Evolutionary conservation across 2,329 filamentous ascomycete genomes (phyloP).

Genomic region (Fusarium algeriense): DNA sequence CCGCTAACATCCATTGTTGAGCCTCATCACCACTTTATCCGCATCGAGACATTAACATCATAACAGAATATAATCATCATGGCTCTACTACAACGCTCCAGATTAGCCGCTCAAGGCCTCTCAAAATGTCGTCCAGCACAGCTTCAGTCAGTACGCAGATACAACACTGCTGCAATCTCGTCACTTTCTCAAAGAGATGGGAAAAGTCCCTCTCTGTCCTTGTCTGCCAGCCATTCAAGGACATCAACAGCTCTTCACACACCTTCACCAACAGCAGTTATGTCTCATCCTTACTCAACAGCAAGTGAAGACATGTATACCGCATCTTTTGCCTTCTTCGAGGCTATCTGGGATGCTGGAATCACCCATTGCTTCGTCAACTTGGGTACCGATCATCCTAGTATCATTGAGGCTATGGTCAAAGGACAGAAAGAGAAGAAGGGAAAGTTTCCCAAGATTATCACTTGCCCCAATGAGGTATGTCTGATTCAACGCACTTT

Average conservation of each 20-base stretch:
- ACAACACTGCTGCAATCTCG: slow-evolving; percentile 33
- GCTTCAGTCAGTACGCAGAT: slow-evolving; percentile 32
- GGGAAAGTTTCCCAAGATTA: slow-evolving; percentile 76
- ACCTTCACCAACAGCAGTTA: slow-evolving; percentile 22
- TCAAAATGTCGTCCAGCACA: slow-evolving; percentile 35
- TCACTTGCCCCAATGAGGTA: slow-evolving; percentile 86
- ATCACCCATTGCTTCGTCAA: slow-evolving; percentile 73
- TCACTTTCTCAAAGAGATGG: slow-evolving; percentile 25
- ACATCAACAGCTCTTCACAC: slow-evolving; percentile 20
- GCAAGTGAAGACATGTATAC: slow-evolving; percentile 69
- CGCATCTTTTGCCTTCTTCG: slow-evolving; percentile 84
- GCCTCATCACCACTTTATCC: not conserved
- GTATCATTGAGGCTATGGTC: slow-evolving; percentile 84
- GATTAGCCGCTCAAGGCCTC: slow-evolving; percentile 42
- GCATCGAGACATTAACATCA: slow-evolving; percentile 14
- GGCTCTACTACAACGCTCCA: slow-evolving; percentile 45
- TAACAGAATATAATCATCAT: slow-evolving; percentile 34
- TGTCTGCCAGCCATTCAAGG: slow-evolving; percentile 12
- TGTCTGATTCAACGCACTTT: not conserved
- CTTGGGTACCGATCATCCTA: slow-evolving; percentile 78
- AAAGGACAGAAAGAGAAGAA: slow-evolving; percentile 77
- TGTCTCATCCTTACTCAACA: slow-evolving; percentile 42
- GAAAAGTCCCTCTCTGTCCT: not conserved
- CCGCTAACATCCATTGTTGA: not conserved
- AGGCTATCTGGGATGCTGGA: slow-evolving; percentile 79